Evolutionary conservation across 1,284 basidiomycete species (phyloP).

Genomic region (Heterobasidion occidentale): DNA sequence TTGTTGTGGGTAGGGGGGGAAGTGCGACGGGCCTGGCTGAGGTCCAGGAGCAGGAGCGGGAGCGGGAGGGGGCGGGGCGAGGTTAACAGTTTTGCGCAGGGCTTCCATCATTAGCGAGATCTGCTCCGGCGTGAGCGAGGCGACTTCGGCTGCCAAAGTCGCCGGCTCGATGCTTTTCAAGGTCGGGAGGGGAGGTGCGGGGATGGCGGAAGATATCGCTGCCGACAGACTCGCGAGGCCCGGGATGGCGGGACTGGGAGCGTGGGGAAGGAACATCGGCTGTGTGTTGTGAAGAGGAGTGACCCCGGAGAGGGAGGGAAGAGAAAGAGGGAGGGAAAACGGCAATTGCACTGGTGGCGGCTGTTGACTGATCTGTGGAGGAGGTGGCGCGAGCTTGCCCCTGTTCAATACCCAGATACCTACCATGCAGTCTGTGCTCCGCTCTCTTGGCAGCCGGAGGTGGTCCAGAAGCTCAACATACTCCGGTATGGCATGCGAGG

Average conservation of each 20-base stretch:
- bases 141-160: conserved; percentile 35
- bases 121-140: conserved; percentile 49
- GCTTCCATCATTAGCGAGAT: conserved; percentile 40
- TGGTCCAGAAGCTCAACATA: conserved; percentile 82
- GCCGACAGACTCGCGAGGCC: not conserved
- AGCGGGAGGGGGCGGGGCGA: not conserved
- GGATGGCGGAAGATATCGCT: not conserved
- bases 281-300: not conserved
- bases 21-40: not conserved
- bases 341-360: conserved; percentile 10
- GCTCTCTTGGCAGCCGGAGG: conserved; percentile 57
- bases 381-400: conserved; percentile 51
- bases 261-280: not conserved
- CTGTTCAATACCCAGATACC: conserved; percentile 80
- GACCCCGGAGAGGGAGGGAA: not conserved
- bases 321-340: not conserved
- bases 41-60: not conserved
- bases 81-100: conserved; percentile 13
- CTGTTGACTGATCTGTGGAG: conserved; percentile 5
- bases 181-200: not conserved
- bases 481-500: conserved; percentile 69
- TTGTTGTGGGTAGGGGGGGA: not conserved
- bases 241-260: not conserved
- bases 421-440: conserved; percentile 62
- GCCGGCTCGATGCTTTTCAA: not conserved